phyloP scores from a whole-genome alignment of 2,329 filamentous ascomycete genomes.

The Epichloe festucae region DNA sequence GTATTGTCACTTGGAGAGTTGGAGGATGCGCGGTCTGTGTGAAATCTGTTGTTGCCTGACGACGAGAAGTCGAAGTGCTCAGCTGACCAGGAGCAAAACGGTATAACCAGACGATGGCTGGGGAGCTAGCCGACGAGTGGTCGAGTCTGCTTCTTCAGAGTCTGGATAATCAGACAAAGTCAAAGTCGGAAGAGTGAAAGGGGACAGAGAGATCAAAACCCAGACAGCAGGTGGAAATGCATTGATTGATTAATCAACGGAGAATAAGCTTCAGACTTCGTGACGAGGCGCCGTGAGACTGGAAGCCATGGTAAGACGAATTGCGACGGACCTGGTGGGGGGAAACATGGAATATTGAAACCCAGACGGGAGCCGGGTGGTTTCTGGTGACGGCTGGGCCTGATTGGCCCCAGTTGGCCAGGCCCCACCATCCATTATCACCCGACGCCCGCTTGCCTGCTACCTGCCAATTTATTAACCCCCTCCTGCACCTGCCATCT shows the following conservation, averaged over 20 bases:
- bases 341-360: no score
- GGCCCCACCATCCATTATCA: background rate
- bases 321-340: background rate
- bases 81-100: conserved; percentile 1
- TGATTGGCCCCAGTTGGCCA: no score
- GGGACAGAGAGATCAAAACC: background rate
- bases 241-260: background rate
- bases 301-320: no score
- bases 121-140: background rate
- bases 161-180: background rate
- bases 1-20: background rate
- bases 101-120: background rate
- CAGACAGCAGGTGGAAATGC: background rate
- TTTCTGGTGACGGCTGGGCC: no score
- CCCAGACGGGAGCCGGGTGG: no score
- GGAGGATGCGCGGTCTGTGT: background rate
- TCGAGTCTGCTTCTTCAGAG: background rate
- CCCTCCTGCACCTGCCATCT: background rate
- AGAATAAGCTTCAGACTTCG: background rate
- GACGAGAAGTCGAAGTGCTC: background rate
- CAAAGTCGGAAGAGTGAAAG: background rate
- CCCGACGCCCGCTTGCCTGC: no score
- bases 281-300: background rate
- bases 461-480: no score
- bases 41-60: background rate